Evolutionary conservation across 2,329 filamentous ascomycete species (phyloP).

Genomic region (Curvularia sp.): DNA sequence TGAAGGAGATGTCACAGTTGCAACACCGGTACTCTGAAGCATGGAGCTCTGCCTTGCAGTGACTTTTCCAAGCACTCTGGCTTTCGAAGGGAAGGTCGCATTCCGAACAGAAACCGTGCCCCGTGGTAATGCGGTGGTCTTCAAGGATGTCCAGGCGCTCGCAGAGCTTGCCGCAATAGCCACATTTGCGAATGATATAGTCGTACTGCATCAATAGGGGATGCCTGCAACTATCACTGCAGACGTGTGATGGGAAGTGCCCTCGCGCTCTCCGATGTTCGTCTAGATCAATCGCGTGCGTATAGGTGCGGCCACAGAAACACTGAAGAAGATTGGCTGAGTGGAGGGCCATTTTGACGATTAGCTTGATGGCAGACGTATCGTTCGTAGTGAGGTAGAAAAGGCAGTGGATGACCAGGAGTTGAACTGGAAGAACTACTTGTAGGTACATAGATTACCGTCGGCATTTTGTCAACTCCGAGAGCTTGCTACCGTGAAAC

Average conservation of each 20-base stretch:
- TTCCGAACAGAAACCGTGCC: slow-evolving; percentile 19
- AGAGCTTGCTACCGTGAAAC: no score
- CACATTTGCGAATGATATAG: slow-evolving; percentile 10
- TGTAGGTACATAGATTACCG: no score
- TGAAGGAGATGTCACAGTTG: slow-evolving; percentile 23
- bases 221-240: slow-evolving; percentile 10
- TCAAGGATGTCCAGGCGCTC: slow-evolving; percentile 18
- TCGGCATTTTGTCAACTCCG: neutral
- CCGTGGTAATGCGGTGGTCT: slow-evolving; percentile 16
- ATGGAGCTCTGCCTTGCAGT: slow-evolving; percentile 11
- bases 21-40: slow-evolving; percentile 20
- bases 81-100: slow-evolving; percentile 20
- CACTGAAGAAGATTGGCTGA: slow-evolving; percentile 3
- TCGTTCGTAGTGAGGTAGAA: neutral
- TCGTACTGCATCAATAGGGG: slow-evolving; percentile 9
- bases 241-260: slow-evolving; percentile 19
- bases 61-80: slow-evolving; percentile 4
- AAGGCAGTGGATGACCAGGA: neutral
- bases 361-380: neutral
- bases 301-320: slow-evolving; percentile 16
- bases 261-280: slow-evolving; percentile 21
- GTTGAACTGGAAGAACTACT: neutral
- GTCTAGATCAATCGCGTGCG: slow-evolving; percentile 14
- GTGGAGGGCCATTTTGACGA: slow-evolving; percentile 4
- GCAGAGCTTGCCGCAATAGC: slow-evolving; percentile 16